Base-by-base conservation (phyloP, 768 basidiomycete species). In the Sutorius australiensis region DNA sequence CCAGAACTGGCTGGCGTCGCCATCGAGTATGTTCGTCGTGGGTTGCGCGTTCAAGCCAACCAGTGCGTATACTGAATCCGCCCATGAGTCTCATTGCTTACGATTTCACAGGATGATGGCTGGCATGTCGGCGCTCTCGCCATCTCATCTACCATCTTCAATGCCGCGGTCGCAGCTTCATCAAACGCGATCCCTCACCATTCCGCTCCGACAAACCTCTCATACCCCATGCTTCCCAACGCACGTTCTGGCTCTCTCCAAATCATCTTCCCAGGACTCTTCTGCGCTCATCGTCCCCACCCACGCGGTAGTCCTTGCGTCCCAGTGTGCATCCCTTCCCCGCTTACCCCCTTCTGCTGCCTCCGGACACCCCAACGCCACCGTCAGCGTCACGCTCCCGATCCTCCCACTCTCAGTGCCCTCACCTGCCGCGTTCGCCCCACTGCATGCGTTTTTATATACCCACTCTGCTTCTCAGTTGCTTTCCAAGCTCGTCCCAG, bases 221-320 rank as follows among this genome's bases (percentile, higher is more conserved):
- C 53, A 59, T 28, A 31, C 54, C 9, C 58, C 42, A 24, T 67
- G 51, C 56, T 71, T 61, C 32, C 82, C 82, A 8, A 78, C 80
- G 0, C 83, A 85, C 60, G 71, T 80, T 58, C 66, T 85, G 19
- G 83, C 81, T 16, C 65, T 84, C 44, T 64, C 54, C 1, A 67
- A 46, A 56, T 58, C 63, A 45, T 66, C 57, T 50, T 60, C 68
- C 13, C 60, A 64, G 31, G 68, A 71, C 51, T 57, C 72, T 41
- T 64, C 70, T n/a, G 55, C 58, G 6, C 60, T 76, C 10, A 74
- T 91, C 48, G 84, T 79, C 58, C 84, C 90, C 5, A 77, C 81
- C 11, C 89, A 92, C 69, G 80, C 81, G 32, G 68, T 89, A 47
- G 75, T 91, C 39, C 76, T 92, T 49, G 84, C 84, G 7, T 75